phyloP scores from a whole-genome alignment of 106 monocot genomes.

The Agapanthus africanus region DNA sequence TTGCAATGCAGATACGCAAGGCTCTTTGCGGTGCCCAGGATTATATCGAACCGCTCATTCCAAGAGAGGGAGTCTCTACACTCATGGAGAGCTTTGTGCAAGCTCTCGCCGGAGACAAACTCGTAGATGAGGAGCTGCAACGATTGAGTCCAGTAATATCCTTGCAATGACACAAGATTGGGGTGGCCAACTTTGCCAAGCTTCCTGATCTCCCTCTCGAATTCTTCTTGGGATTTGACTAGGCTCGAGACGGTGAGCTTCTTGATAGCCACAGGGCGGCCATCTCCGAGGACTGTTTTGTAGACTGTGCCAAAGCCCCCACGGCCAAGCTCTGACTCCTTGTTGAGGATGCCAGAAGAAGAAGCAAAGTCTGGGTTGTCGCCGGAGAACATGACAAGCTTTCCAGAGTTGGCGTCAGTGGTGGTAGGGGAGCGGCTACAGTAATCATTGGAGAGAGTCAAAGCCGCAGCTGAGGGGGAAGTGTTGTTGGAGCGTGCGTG shows the following conservation, averaged over 20 bases:
- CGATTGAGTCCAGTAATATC: slow-evolving; percentile 90
- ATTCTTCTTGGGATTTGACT: slow-evolving; percentile 84
- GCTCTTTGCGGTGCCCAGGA: slow-evolving; percentile 66
- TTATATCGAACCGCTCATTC: slow-evolving; percentile 71
- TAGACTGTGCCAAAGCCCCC: slow-evolving; percentile 91
- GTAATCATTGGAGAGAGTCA: slow-evolving; percentile 49
- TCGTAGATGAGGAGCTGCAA: slow-evolving; percentile 94
- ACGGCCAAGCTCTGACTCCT: slow-evolving; percentile 86
- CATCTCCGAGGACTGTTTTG: slow-evolving; percentile 67
- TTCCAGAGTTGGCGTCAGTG: slow-evolving; percentile 64
- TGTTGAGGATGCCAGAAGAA: slow-evolving; percentile 65
- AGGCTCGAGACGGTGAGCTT: slow-evolving; percentile 90
- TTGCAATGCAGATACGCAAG: slow-evolving; percentile 57
- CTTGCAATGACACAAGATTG: slow-evolving; percentile 67
- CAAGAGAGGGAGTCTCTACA: slow-evolving; percentile 46
- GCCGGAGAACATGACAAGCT: slow-evolving; percentile 78
- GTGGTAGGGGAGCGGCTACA: slow-evolving; percentile 41
- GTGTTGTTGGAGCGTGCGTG: slow-evolving; percentile 28
- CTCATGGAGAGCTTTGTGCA: slow-evolving; percentile 77
- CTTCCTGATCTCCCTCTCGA: slow-evolving; percentile 68
- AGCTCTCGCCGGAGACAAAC: slow-evolving; percentile 67
- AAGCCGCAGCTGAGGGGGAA: slow-evolving; percentile 30
- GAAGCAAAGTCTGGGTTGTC: slow-evolving; percentile 55
- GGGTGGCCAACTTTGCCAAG: slow-evolving; percentile 67
- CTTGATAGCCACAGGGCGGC: slow-evolving; percentile 81